Percentiles rank a stretch among this genome's conserved stretches.
These are phyloP conservation scores for Blastobotrys parvus DNA, from an alignment of 805 yeast genomes.

Conservation along the genomic window DNA sequence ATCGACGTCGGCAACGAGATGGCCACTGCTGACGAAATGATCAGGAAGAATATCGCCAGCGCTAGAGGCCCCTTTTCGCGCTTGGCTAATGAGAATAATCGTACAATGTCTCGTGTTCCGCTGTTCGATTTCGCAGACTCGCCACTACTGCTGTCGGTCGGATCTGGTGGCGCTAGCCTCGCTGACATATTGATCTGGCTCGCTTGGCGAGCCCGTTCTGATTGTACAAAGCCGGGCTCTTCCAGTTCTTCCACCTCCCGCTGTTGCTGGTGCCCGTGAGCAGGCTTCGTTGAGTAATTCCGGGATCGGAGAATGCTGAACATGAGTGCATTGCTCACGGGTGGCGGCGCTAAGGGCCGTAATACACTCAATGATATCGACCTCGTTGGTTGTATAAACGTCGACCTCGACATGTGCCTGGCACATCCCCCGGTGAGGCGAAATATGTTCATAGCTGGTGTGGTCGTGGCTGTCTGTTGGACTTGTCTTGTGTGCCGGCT, in stretches of 20 bases:
- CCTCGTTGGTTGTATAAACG: too few relatives aligned
- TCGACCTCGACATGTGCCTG: too few relatives aligned
- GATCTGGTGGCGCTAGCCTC: conserved; percentile 18
- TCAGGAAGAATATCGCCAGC: conserved; percentile 55
- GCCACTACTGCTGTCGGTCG: conserved; percentile 6
- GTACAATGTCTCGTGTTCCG: conserved; percentile 30
- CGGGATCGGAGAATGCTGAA: too few relatives aligned
- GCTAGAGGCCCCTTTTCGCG: conserved; percentile 48
- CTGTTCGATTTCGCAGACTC: conserved; percentile 5
- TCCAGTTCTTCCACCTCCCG: conserved; percentile 7
- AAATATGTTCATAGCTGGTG: too few relatives aligned
- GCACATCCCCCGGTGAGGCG: too few relatives aligned
- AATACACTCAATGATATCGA: too few relatives aligned
- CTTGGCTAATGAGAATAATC: conserved; percentile 48
- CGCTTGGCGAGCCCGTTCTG: conserved; percentile 24
- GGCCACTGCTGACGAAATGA: conserved; percentile 66
- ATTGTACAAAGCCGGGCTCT: conserved; percentile 19
- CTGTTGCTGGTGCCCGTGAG: too few relatives aligned
- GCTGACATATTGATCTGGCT: conserved; percentile 28
- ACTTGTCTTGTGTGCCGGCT: too few relatives aligned
- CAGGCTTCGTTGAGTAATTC: too few relatives aligned
- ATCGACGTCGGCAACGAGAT: conserved; percentile 77
- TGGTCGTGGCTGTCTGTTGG: too few relatives aligned
- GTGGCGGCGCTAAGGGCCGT: too few relatives aligned
- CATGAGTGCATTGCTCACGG: too few relatives aligned